Evolutionary conservation across 257 asterid genomes (phyloP).

Genomic region (Petunia secreta): DNA sequence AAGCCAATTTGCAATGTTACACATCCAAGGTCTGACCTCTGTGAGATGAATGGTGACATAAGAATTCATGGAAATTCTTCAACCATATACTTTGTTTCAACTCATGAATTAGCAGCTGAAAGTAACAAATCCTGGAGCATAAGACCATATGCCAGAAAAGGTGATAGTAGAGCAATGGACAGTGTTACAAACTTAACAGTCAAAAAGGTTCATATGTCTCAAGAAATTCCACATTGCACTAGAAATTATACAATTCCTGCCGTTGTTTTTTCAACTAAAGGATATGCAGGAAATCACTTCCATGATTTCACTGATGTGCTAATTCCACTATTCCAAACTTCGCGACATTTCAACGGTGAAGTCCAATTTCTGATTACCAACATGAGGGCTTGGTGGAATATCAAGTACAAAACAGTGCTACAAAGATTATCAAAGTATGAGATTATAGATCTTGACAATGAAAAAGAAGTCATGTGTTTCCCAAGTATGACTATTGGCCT

Average conservation of each 20-base stretch:
- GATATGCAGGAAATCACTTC: constrained; percentile 54
- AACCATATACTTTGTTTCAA: constrained; percentile 49
- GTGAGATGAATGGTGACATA: constrained; percentile 60
- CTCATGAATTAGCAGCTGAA: neutral
- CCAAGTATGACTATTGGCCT: constrained; percentile 52
- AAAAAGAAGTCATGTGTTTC: constrained; percentile 46
- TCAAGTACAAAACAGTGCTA: constrained; percentile 38
- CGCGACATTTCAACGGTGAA: constrained; percentile 40
- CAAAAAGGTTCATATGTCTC: neutral
- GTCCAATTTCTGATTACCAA: constrained; percentile 47
- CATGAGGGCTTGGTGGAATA: constrained; percentile 35
- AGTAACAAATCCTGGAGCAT: constrained; percentile 34
- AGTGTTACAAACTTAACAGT: constrained; percentile 35
- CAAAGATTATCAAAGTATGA: constrained; percentile 45
- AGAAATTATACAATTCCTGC: constrained; percentile 45
- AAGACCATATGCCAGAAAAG: constrained; percentile 61
- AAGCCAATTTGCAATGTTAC: constrained; percentile 35
- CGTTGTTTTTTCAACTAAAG: constrained; percentile 56
- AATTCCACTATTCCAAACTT: constrained; percentile 54
- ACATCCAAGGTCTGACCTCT: constrained; percentile 47
- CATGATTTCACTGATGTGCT: constrained; percentile 64
- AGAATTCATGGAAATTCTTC: constrained; percentile 53
- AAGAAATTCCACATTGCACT: constrained; percentile 43
- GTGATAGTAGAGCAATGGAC: constrained; percentile 40
- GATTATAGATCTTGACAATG: constrained; percentile 42